Evolutionary conservation across 2,329 filamentous ascomycete species (phyloP).

Genomic region (Magnaporthiopsis rhizophila): DNA sequence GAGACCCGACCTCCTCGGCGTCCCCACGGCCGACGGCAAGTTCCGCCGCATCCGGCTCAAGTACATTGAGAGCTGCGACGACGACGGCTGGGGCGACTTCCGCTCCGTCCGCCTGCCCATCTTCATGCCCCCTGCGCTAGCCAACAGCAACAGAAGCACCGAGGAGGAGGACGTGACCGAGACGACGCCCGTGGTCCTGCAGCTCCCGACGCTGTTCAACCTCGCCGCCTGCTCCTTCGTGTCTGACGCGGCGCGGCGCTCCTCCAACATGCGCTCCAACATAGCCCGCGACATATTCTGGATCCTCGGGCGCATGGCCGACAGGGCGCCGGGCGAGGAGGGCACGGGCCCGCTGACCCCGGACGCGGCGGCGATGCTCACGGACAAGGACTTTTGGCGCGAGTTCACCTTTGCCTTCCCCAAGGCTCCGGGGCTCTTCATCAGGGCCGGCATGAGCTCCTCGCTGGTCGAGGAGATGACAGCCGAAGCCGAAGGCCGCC

Average conservation of each 20-base stretch:
- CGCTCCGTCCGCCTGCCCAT: constrained; percentile 12
- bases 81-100: constrained; percentile 22
- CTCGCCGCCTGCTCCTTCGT: constrained; percentile 25
- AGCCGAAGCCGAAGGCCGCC: not conserved
- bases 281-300: constrained; percentile 25
- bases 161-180: not conserved
- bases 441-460: constrained; percentile 16
- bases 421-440: constrained; percentile 21
- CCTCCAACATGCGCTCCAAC: constrained; percentile 5
- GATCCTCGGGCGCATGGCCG: constrained; percentile 24
- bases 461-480: not conserved
- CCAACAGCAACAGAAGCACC: not conserved
- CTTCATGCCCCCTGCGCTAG: not conserved
- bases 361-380: constrained; percentile 11
- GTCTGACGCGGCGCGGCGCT: constrained; percentile 2
- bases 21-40: constrained; percentile 28
- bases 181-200: constrained; percentile 18
- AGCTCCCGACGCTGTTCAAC: constrained; percentile 26
- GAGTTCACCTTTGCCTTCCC: constrained; percentile 16
- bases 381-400: constrained; percentile 15
- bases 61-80: constrained; percentile 20
- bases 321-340: constrained; percentile 11
- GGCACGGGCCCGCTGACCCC: constrained; percentile 11
- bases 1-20: constrained; percentile 31
- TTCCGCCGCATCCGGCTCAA: constrained; percentile 28